phyloP scores from a whole-genome alignment of 495 filamentous ascomycete species.

The Pseudoneurospora amorphoporcata region DNA sequence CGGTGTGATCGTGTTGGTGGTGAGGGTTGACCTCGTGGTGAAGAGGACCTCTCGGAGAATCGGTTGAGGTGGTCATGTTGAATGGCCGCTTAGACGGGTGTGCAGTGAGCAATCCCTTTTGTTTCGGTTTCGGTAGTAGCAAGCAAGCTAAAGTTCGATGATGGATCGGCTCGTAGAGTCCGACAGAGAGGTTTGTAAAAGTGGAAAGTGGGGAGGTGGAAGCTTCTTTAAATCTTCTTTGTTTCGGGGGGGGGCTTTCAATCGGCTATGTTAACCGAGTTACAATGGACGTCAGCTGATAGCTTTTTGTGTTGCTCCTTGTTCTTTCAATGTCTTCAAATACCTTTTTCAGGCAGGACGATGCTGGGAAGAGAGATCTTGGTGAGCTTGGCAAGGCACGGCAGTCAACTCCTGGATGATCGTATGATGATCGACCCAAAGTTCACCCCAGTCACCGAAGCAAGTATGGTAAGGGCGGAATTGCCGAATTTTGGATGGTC shows the following conservation, averaged over 20 bases:
- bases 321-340: background rate
- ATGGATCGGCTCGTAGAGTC: background rate
- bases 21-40: background rate
- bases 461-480: background rate
- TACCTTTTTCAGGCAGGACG: background rate
- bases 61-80: conserved; percentile 13
- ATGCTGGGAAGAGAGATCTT: background rate
- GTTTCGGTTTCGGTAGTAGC: background rate
- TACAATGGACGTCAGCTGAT: background rate
- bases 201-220: background rate
- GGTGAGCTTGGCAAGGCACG: background rate
- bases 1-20: background rate
- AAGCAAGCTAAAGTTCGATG: background rate
- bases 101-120: background rate
- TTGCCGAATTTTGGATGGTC: background rate
- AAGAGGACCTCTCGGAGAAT: background rate
- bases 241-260: background rate
- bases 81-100: conserved; percentile 13
- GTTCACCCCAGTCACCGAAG: background rate
- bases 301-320: background rate
- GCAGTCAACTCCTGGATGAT: background rate
- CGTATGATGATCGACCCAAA: background rate
- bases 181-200: background rate
- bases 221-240: background rate
- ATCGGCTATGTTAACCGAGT: background rate